Evolutionary conservation across 2,329 filamentous ascomycete genomes (phyloP).

Genomic region (Dryadomyces quercus-mongolicae): DNA sequence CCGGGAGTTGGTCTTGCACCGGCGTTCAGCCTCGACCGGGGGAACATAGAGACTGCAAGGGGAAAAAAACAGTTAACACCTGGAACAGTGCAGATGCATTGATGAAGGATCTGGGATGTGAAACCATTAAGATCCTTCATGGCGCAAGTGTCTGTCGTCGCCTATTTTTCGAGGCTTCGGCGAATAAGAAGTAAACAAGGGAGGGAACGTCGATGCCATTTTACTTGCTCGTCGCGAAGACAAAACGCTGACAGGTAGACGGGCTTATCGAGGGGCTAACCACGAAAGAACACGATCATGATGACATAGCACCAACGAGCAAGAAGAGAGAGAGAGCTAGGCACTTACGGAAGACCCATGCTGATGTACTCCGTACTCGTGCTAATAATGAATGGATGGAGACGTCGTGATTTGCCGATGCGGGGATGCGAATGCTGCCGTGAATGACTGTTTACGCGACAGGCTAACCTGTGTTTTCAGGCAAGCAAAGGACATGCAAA

Average conservation of each 20-base stretch:
- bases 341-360: constrained; percentile 13
- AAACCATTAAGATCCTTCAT: not conserved
- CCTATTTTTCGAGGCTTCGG: not conserved
- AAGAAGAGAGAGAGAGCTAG: not conserved
- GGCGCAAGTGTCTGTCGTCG: not conserved
- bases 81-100: not conserved
- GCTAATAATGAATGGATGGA: not conserved
- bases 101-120: not conserved
- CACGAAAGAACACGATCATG: not conserved
- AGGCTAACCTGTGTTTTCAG: not conserved
- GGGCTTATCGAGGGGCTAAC: not conserved
- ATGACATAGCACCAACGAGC: too few species aligned
- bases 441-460: not conserved
- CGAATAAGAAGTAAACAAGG: not conserved
- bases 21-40: constrained; percentile 13
- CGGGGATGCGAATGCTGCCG: not conserved
- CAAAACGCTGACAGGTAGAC: not conserved
- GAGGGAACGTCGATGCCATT: not conserved
- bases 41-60: constrained; percentile 11
- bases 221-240: not conserved
- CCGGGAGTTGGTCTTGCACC: constrained; percentile 7
- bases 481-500: not conserved
- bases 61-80: not conserved
- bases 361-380: too few species aligned
- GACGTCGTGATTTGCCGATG: not conserved